Percentiles rank a stretch among this genome's conserved stretches.
These are phyloP conservation scores for Russula earlei DNA, from an alignment of 768 basidiomycete species.

Conservation along the genomic window DNA sequence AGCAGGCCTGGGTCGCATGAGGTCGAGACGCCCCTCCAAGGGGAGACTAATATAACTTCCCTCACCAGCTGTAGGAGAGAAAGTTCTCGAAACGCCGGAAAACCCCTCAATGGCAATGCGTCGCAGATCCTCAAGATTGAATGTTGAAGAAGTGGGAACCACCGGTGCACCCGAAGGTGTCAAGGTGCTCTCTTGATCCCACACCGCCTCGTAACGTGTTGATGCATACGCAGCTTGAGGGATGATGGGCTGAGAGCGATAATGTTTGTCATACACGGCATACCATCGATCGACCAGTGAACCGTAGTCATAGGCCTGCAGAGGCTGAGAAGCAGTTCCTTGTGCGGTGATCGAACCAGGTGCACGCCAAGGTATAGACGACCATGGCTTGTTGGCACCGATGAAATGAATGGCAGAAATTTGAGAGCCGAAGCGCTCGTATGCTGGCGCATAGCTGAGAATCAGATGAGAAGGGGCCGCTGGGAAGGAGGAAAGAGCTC, in stretches of 20 bases:
- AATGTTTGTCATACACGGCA: conserved; percentile 80
- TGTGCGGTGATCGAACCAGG: conserved; percentile 37
- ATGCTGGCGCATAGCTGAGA: conserved; percentile 88
- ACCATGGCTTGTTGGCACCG: conserved; percentile 94
- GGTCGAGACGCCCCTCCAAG: conserved; percentile 78
- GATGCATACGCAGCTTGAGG: conserved; percentile 47
- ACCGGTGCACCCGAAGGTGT: conserved; percentile 30
- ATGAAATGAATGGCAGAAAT: conserved; percentile 91
- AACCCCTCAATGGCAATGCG: conserved; percentile 53
- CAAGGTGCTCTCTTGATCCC: conserved; percentile 48
- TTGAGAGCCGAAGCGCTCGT: conserved; percentile 81
- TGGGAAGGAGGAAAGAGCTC: conserved; percentile 26
- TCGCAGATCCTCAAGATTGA: conserved; percentile 36
- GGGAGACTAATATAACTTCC: conserved; percentile 78
- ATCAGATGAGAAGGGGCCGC: conserved; percentile 8
- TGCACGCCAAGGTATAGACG: conserved; percentile 57
- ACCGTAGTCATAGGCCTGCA: conserved; percentile 62
- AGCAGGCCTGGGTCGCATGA: conserved; percentile 52
- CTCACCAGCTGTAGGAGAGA: conserved; percentile 30
- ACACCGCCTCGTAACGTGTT: conserved; percentile 60
- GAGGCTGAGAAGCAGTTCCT: conserved; percentile 27
- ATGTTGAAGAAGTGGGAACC: neutral
- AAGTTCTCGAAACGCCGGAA: conserved; percentile 2
- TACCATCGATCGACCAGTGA: conserved; percentile 88
- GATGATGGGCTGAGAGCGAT: conserved; percentile 47